Conservation (phyloP, 768 basidiomycete species). For the Psilocybe sp. region DNA sequence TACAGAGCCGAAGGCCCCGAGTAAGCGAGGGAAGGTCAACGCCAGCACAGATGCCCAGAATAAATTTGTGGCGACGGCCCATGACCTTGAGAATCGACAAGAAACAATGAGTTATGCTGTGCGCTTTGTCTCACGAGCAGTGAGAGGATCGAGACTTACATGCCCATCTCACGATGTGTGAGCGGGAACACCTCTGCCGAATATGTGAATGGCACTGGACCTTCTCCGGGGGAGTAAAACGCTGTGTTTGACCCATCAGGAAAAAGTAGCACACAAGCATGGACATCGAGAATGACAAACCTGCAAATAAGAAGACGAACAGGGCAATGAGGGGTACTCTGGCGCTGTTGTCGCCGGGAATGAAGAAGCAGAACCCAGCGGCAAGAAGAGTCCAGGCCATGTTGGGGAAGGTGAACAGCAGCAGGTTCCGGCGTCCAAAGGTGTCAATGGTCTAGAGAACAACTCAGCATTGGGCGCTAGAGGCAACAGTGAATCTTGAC, state of each 20-base stretch:
- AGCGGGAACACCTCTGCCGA: slow-evolving; percentile 92
- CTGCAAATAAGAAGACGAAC: slow-evolving; percentile 42
- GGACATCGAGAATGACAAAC: slow-evolving; percentile 26
- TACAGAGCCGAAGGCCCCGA: slow-evolving; percentile 37
- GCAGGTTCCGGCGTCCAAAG: slow-evolving; percentile 71
- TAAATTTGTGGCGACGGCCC: slow-evolving; percentile 51
- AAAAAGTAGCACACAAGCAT: not conserved
- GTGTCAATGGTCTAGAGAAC: slow-evolving; percentile 62
- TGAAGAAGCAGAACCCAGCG: slow-evolving; percentile 69
- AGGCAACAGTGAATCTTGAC: slow-evolving; percentile 27
- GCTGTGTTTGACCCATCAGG: slow-evolving; percentile 18
- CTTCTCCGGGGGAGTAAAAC: slow-evolving; percentile 84
- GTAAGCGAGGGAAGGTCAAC: slow-evolving; percentile 57
- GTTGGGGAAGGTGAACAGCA: slow-evolving; percentile 76
- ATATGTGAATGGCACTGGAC: slow-evolving; percentile 88
- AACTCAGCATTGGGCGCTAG: slow-evolving; percentile 28
- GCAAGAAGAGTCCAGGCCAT: slow-evolving; percentile 76
- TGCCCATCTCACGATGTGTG: slow-evolving; percentile 68
- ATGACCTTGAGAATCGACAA: slow-evolving; percentile 37
- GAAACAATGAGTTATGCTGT: slow-evolving; percentile 24
- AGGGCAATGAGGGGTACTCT: slow-evolving; percentile 41
- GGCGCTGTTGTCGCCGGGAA: slow-evolving; percentile 31
- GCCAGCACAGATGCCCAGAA: slow-evolving; percentile 54
- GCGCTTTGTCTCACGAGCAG: slow-evolving; percentile 14
- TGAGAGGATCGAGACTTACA: slow-evolving; percentile 28